These are phyloP conservation scores for Discostella stelligera DNA, from an alignment of 352 stramenopile genomes.

Conservation along the genomic window DNA sequence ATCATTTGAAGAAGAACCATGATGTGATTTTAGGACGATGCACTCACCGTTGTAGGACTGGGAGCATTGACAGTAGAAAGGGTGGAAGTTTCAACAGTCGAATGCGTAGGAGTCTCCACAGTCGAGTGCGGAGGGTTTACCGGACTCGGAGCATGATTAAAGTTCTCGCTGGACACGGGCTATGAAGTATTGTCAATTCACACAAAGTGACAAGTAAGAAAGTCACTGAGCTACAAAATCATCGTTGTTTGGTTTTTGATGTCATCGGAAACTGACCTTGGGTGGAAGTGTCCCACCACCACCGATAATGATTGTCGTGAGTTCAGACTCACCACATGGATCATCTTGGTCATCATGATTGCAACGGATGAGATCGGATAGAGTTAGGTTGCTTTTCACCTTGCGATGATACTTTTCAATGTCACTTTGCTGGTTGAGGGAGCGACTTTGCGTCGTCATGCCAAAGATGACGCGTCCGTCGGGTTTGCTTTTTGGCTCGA, in stretches of 20 bases:
- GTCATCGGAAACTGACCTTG: background rate
- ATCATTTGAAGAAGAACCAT: too few relatives aligned
- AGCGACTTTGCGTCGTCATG: background rate
- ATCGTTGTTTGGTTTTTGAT: background rate
- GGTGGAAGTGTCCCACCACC: background rate
- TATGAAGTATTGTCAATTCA: background rate
- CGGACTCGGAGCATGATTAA: background rate
- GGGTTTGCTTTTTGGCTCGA: background rate
- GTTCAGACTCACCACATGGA: background rate
- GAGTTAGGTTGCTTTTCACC: background rate
- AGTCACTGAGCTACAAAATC: background rate
- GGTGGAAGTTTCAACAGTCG: too few relatives aligned
- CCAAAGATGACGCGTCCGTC: slow-evolving; percentile 8
- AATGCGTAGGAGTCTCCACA: too few relatives aligned
- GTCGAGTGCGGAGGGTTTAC: background rate
- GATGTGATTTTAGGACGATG: background rate
- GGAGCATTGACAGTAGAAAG: background rate
- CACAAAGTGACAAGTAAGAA: background rate
- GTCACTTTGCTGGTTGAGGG: background rate
- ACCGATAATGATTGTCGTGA: background rate
- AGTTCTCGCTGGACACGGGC: background rate
- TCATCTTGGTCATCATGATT: background rate
- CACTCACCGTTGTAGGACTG: background rate
- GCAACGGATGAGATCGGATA: background rate
- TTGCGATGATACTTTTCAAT: background rate